Conservation (phyloP, 2,329 filamentous ascomycete genomes). For the Penicillium sp. region DNA sequence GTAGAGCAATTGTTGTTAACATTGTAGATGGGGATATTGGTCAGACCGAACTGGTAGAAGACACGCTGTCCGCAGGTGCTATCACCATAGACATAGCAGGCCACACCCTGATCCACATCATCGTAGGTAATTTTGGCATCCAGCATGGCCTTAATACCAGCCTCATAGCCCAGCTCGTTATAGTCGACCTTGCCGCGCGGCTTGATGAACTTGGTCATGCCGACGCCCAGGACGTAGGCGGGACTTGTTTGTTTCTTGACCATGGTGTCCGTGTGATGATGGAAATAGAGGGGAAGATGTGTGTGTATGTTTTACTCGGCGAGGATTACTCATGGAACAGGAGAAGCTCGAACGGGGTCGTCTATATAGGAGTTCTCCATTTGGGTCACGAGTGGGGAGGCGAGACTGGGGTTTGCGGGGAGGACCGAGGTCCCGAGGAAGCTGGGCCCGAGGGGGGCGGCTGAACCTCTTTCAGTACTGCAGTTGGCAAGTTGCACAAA, state of each 20-base stretch:
- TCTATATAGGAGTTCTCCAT: conserved; percentile 4
- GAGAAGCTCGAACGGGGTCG: background rate
- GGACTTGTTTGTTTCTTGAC: conserved; percentile 56
- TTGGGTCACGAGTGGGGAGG: conserved; percentile 16
- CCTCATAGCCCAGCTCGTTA: conserved; percentile 90
- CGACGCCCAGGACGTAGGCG: conserved; percentile 91
- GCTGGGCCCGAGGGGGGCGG: conserved; percentile 11
- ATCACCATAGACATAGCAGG: conserved; percentile 98
- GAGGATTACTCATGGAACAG: background rate
- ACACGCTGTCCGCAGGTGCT: conserved; percentile 93
- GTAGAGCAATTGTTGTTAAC: conserved; percentile 99
- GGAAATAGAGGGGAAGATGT: background rate
- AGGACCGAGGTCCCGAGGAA: conserved; percentile 43
- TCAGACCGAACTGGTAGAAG: conserved; percentile 99
- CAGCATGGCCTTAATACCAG: conserved; percentile 81
- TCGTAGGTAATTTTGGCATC: conserved; percentile 86
- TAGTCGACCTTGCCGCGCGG: conserved; percentile 92
- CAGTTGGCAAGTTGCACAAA: conserved; percentile 9
- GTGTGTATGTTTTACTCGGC: background rate
- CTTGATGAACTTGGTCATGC: conserved; percentile 99
- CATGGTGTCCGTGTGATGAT: conserved; percentile 45
- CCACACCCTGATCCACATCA: conserved; percentile 90
- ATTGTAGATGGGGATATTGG: conserved; percentile 92
- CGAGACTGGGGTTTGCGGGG: conserved; percentile 33
- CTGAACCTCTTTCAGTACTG: background rate